phyloP scores from a whole-genome alignment of 2,329 filamentous ascomycete genomes.

The Metarhizium humberi region DNA sequence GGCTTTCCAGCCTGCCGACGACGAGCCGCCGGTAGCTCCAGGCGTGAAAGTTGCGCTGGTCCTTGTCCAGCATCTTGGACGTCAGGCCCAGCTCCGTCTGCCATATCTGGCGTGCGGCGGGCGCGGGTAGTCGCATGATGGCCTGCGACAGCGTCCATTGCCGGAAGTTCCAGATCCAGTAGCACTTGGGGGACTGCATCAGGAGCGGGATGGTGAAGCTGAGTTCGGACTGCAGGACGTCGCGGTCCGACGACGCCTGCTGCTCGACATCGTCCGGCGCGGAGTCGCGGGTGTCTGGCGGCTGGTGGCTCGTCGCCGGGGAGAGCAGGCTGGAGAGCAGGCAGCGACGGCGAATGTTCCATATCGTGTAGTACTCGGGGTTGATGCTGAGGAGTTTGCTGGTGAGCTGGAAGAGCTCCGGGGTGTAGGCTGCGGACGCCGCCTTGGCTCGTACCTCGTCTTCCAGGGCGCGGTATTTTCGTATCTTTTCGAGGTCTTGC shows the following conservation, averaged over 20 bases:
- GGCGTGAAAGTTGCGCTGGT: background rate
- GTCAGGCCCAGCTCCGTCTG: constrained; percentile 11
- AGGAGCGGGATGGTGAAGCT: constrained; percentile 77
- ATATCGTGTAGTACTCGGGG: constrained; percentile 84
- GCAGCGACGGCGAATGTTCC: constrained; percentile 75
- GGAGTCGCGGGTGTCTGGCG: background rate
- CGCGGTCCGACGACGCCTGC: background rate
- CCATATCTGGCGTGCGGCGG: constrained; percentile 61
- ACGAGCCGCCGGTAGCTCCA: constrained; percentile 1
- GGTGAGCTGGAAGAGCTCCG: constrained; percentile 10
- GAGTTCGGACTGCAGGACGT: constrained; percentile 59
- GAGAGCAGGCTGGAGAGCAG: constrained; percentile 51
- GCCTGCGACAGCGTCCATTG: constrained; percentile 73
- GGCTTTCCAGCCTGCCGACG: background rate
- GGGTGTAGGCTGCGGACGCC: background rate
- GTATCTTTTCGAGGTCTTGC: constrained; percentile 63
- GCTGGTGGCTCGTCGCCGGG: background rate
- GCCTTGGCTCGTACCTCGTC: constrained; percentile 40
- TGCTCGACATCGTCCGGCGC: too few species aligned
- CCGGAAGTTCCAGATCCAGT: constrained; percentile 99
- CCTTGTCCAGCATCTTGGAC: constrained; percentile 45
- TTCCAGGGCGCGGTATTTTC: constrained; percentile 61
- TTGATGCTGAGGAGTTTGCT: constrained; percentile 68
- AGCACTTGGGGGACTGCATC: constrained; percentile 86
- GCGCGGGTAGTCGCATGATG: constrained; percentile 49